phyloP scores from a whole-genome alignment of 2,329 filamentous ascomycete genomes.

The Fusarium newnesense region DNA sequence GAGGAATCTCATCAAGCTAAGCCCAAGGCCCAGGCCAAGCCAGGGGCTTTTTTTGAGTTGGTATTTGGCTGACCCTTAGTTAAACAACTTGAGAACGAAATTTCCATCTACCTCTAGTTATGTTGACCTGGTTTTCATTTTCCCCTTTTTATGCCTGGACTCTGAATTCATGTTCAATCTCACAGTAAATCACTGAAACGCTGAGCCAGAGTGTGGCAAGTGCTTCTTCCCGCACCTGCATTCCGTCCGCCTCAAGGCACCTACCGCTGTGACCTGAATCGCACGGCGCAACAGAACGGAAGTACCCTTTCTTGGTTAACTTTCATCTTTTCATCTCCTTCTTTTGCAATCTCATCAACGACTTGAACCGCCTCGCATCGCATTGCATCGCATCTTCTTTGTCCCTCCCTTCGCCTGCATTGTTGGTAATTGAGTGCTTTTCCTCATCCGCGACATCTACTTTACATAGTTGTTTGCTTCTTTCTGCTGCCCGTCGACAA shows the following conservation, averaged over 20 bases:
- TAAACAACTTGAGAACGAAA: background rate
- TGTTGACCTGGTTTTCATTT: background rate
- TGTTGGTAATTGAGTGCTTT: constrained; percentile 34
- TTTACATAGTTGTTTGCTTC: constrained; percentile 25
- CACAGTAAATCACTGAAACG: constrained; percentile 5
- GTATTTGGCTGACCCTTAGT: constrained; percentile 10
- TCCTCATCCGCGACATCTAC: constrained; percentile 18
- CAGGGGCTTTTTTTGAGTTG: constrained; percentile 20
- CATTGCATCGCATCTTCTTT: constrained; percentile 22
- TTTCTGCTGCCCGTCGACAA: constrained; percentile 22
- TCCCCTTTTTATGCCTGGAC: background rate
- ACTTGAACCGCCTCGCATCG: constrained; percentile 5
- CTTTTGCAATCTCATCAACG: constrained; percentile 25
- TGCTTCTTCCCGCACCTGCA: constrained; percentile 29
- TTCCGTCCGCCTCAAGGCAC: background rate
- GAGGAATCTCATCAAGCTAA: constrained; percentile 16
- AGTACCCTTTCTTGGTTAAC: constrained; percentile 19
- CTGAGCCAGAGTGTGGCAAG: constrained; percentile 28
- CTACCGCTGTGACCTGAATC: constrained; percentile 39
- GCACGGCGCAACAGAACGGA: constrained; percentile 37
- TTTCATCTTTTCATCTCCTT: constrained; percentile 31
- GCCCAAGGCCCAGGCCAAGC: constrained; percentile 8
- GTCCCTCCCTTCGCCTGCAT: constrained; percentile 32
- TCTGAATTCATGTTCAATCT: background rate
- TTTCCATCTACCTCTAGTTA: background rate